Base-by-base conservation (phyloP, 495 filamentous ascomycete genomes). In the Aspergillus incahuasiensis region DNA sequence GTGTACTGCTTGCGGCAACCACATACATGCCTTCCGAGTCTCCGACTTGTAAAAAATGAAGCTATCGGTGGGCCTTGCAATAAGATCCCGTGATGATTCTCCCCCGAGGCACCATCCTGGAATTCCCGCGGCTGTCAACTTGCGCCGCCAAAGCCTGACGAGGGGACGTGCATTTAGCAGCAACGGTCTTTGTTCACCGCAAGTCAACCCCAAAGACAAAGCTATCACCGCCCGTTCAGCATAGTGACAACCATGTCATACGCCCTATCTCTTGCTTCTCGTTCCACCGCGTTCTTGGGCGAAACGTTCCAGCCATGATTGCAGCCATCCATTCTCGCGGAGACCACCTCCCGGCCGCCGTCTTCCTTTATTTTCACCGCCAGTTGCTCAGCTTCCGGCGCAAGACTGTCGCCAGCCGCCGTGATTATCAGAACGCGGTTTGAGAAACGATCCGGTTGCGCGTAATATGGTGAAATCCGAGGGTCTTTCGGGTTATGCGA, bases 391-490 rank as follows among this genome's bases (percentile, higher is more conserved):
- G 65, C 75, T 52, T 79, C 78, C 0, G 25, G 55, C 28, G 71
- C 74, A 18, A 75, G 69, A 8, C 48, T 65, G 56, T 81, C 78
- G 1, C 66, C 60, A 24, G 67, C 71, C 6, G 68, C 71, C 7
- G 75, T 79, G 48, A 81, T 62, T 32, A 81, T 63, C 28, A 80
- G 61, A 35, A 74, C 42, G 1, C 74, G 58, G 20, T 62, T 60
- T 21, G 76, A 74, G 60, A 76, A 76, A 21, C 63, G 63, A 6
- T 71, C 63, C 11, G 65, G 43, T 49, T 62, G 59, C 1, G 74
- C 74, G 49, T 73, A 78, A 9, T 43, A 54, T 9, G 75, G 75
- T n/a, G 75, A 78, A 41, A 80, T 71, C 15, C 76, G 64, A 2
- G 75, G 75, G 52, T 81, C 75, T 24, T 66, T 64, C 15, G 46